Conservation (phyloP, 441 rosid genomes). For the Pelargonium citronellum region DNA sequence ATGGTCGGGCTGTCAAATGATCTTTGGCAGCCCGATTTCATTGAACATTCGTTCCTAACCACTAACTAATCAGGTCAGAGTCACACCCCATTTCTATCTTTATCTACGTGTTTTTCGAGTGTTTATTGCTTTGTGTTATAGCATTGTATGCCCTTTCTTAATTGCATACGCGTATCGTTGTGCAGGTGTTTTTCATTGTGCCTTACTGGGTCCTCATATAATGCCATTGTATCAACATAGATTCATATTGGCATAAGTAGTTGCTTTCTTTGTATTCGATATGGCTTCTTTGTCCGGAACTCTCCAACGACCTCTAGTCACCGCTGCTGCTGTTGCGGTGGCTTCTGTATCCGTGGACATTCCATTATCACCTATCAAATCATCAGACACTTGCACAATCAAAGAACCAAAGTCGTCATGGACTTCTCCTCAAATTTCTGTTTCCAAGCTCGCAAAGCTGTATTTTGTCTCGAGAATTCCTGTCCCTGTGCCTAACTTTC, state of each 20-base stretch:
- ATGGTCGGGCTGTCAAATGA: constrained; percentile 4
- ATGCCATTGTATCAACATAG: no score
- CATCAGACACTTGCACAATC: constrained; percentile 29
- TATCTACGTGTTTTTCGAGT: background rate
- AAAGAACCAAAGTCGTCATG: constrained; percentile 40
- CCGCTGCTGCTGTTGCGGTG: constrained; percentile 65
- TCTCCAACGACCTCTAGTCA: constrained; percentile 75
- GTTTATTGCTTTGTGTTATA: background rate
- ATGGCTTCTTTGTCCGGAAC: constrained; percentile 76
- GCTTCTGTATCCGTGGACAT: constrained; percentile 69
- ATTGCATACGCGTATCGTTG: background rate
- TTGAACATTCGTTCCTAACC: background rate
- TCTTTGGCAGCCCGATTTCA: background rate
- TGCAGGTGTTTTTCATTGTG: background rate
- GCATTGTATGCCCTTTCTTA: background rate
- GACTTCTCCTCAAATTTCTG: constrained; percentile 43
- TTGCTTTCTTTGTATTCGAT: constrained; percentile 20
- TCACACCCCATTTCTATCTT: background rate
- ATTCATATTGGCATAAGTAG: no score
- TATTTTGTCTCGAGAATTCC: constrained; percentile 47
- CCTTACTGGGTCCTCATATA: no score
- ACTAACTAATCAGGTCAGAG: background rate
- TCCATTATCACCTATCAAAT: constrained; percentile 41
- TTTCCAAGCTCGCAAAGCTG: constrained; percentile 57
- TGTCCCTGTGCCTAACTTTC: constrained; percentile 55